Evolutionary conservation across 1,284 basidiomycete species (phyloP).

Genomic region (Ganoderma lucidum): DNA sequence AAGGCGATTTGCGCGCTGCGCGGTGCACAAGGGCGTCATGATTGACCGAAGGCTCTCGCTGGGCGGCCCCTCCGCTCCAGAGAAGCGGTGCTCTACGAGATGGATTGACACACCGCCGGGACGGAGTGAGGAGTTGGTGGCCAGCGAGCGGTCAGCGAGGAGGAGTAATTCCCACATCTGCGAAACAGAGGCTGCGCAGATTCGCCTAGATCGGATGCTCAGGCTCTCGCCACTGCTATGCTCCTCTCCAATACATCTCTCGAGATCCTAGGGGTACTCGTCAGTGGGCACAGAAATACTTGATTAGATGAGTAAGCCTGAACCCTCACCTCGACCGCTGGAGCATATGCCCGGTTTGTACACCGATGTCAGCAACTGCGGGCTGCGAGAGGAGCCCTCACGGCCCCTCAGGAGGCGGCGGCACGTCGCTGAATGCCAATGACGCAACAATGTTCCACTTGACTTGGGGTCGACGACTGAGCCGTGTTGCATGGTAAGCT

Average conservation of each 20-base stretch:
- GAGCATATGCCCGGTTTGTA: neutral
- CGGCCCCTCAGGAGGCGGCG: neutral
- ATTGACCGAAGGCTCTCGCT: neutral
- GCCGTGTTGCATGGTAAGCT: neutral
- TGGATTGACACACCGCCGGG: neutral
- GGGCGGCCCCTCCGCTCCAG: neutral
- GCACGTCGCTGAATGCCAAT: neutral
- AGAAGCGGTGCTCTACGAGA: conserved; percentile 2
- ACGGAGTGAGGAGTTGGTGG: neutral
- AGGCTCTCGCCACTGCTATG: neutral
- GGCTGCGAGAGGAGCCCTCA: neutral
- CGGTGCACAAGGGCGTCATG: neutral
- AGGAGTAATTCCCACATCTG: neutral
- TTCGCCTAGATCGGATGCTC: neutral
- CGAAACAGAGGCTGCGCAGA: neutral
- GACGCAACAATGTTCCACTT: neutral
- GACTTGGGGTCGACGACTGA: neutral
- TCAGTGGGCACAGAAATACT: neutral
- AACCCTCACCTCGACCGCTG: neutral
- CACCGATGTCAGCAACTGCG: neutral
- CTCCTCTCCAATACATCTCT: neutral
- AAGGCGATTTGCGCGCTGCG: neutral
- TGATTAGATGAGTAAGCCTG: neutral
- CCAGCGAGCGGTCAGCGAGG: neutral
- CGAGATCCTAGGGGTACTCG: conserved; percentile 1